Evolutionary conservation across 108 stramenopile species (phyloP), one percentile per base, ranked within the genome.

Genomic region (Mediolabrus comicus): DNA sequence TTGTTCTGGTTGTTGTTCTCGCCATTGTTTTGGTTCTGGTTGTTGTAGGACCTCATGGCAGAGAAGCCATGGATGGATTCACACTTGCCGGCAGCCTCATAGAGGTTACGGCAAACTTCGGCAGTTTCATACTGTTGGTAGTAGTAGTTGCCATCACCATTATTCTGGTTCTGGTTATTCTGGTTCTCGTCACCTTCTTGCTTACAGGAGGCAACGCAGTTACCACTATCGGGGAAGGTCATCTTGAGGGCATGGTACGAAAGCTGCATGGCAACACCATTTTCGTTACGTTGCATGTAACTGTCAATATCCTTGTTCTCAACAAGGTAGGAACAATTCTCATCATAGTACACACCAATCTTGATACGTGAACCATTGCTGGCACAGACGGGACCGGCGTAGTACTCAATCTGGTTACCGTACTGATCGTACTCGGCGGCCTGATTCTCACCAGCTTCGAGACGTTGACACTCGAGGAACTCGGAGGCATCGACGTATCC

Each of bases 401-500:
- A 81, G 41, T 72, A 80, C 16, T 19, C 4, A 16, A 43, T 43
- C 0, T 46, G 30, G 31, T 72, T 64, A 64, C 65, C 79, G 67
- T 90, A 74, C n/a, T n/a, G n/a, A n/a, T n/a, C n/a, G n/a, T n/a
- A n/a, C n/a, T n/a, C n/a, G n/a, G n/a, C n/a, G n/a, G n/a, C n/a
- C n/a, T n/a, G n/a, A 61, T 86, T 86, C 22, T 87, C 78, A 10
- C 68, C 71, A 58, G 81, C 77, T 65, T 86, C 86, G 66, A 95
- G 77, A 71, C 67, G 28, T 49, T 86, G 72, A 51, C 93, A 95
- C 55, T 84, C 75, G 34, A 90, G 43, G 82, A 88, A 95, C 32
- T 88, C 67, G 33, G 87, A 83, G 33, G 93, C 93, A 77, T 95
- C 93, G 53, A 91, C 33, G 85, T 89, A 95, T 16, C 90, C 90